Conservation (phyloP, 495 filamentous ascomycete species). For the Talaromyces ruber region DNA sequence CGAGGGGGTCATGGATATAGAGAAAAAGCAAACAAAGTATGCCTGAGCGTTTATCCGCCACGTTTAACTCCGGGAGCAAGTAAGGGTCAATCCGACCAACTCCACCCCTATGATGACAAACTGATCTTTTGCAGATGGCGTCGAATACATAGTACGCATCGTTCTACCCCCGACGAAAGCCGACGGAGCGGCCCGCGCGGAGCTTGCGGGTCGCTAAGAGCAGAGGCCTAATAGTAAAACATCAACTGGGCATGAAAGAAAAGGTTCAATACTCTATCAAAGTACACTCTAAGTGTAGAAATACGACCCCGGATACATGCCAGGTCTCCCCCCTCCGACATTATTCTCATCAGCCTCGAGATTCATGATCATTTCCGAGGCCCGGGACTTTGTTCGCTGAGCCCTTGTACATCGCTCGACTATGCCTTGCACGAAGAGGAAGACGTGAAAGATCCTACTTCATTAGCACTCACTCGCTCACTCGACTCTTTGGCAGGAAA, state of each 20-base stretch:
- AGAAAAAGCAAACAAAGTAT: no score
- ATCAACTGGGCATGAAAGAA: no score
- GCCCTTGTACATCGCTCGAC: neutral
- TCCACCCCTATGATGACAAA: no score
- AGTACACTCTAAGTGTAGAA: neutral
- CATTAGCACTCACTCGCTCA: slow-evolving; percentile 4
- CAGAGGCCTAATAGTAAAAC: no score
- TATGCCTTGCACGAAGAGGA: neutral
- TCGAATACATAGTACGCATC: neutral
- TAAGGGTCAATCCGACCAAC: no score
- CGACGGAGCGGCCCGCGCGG: neutral
- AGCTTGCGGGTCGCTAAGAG: neutral
- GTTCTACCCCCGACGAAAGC: neutral
- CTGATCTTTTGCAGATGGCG: no score
- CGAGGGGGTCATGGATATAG: no score
- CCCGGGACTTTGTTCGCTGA: neutral
- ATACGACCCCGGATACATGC: neutral
- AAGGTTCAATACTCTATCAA: neutral
- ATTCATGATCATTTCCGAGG: neutral
- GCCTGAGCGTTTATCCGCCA: no score
- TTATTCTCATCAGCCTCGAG: neutral
- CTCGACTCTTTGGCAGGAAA: neutral
- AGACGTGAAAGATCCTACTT: neutral
- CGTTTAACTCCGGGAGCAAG: no score
- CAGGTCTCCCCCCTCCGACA: neutral